These are phyloP conservation scores for Melaleuca quinquenervia DNA, from an alignment of 345 rosid genomes.

Conservation along the genomic window DNA sequence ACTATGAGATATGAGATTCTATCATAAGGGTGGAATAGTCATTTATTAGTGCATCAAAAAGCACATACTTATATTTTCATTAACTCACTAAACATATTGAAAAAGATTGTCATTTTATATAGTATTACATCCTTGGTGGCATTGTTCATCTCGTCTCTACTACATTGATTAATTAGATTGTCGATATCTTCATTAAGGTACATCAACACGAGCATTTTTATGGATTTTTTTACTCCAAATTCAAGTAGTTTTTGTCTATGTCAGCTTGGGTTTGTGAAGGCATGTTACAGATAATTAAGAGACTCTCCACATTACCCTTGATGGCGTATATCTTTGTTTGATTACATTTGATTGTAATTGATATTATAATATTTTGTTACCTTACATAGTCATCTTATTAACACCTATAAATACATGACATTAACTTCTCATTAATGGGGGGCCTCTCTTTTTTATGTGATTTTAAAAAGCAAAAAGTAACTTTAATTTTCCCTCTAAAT, in stretches of 20 bases:
- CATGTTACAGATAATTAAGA: background rate
- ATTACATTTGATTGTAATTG: background rate
- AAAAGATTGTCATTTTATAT: too few relatives aligned
- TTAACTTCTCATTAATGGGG: background rate
- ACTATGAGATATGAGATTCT: background rate
- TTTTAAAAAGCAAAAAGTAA: background rate
- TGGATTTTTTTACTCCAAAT: background rate
- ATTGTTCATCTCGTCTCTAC: background rate
- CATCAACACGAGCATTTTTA: background rate
- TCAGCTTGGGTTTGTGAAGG: background rate
- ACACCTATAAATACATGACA: background rate
- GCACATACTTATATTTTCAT: background rate
- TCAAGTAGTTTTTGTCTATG: background rate
- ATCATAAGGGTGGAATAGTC: accelerated
- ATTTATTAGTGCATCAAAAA: background rate
- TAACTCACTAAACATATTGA: background rate
- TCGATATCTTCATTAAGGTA: background rate
- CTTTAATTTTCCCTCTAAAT: background rate
- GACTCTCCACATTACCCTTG: background rate
- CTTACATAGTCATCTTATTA: background rate
- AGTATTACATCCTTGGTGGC: background rate
- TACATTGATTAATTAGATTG: background rate
- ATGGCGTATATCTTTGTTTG: background rate
- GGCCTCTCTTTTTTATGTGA: background rate
- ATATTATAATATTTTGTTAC: background rate